Percentiles rank a stretch among this genome's conserved stretches.
Evolutionary conservation across 2,329 filamentous ascomycete genomes (phyloP).

Genomic region (Eutypa lata): DNA sequence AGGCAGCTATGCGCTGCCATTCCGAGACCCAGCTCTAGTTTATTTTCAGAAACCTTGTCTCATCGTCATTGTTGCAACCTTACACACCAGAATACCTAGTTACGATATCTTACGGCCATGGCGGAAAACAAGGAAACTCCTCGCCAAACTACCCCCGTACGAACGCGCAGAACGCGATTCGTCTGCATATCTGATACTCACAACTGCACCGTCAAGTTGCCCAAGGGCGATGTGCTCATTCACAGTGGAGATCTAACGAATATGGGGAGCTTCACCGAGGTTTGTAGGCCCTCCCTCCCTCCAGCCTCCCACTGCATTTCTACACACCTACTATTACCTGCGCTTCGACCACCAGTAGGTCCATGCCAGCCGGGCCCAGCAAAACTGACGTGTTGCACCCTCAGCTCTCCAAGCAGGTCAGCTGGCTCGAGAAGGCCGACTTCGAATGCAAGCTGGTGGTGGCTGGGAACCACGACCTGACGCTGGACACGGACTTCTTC

Average conservation of each 20-base stretch:
- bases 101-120: no score
- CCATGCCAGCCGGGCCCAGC: no score
- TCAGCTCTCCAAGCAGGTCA: slow-evolving; percentile 56
- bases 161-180: slow-evolving; percentile 54
- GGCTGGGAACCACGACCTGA: slow-evolving; percentile 74
- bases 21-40: background rate
- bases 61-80: no score
- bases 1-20: background rate
- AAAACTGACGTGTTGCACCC: background rate
- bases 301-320: slow-evolving; percentile 15
- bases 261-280: slow-evolving; percentile 59
- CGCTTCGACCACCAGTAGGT: no score
- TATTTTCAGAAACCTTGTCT: no score
- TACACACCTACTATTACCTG: background rate
- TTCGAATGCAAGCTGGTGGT: slow-evolving; percentile 71
- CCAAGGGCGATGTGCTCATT: slow-evolving; percentile 69
- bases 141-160: slow-evolving; percentile 1
- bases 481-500: slow-evolving; percentile 64
- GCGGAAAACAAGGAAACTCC: no score
- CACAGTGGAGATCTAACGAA: slow-evolving; percentile 77
- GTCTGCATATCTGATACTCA: slow-evolving; percentile 79
- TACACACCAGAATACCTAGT: no score
- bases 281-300: background rate
- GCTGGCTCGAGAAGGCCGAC: slow-evolving; percentile 65
- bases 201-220: slow-evolving; percentile 62